Conservation (phyloP, 768 basidiomycete species). For the Naganishia randhawae region DNA sequence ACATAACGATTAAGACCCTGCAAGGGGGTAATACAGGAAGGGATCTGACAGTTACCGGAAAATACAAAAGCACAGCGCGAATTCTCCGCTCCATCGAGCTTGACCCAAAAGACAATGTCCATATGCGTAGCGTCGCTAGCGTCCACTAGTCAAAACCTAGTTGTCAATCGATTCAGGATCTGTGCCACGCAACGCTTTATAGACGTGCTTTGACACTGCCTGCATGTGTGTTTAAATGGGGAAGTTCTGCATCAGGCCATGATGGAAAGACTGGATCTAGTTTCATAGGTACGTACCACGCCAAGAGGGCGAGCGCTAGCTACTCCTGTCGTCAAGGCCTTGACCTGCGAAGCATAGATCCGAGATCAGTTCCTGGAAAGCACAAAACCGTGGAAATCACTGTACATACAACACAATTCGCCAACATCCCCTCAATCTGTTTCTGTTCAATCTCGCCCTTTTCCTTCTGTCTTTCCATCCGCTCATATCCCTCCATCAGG, state of each 20-base stretch:
- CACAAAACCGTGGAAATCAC: neutral
- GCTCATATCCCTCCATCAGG: constrained; percentile 47
- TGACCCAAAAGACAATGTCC: too few species aligned
- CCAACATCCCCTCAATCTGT: constrained; percentile 32
- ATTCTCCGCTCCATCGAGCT: too few species aligned
- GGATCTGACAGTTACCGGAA: too few species aligned
- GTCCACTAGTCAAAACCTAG: too few species aligned
- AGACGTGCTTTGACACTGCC: constrained; percentile 26
- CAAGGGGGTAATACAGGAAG: too few species aligned
- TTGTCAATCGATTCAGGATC: constrained; percentile 22
- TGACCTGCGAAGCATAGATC: constrained; percentile 2
- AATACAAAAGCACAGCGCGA: too few species aligned
- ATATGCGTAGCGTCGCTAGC: too few species aligned
- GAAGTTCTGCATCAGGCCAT: too few species aligned
- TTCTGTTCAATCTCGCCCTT: constrained; percentile 27
- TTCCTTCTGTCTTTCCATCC: constrained; percentile 35
- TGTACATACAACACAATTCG: constrained; percentile 41
- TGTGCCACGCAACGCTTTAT: constrained; percentile 16
- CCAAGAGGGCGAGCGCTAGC: constrained; percentile 24
- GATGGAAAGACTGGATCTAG: neutral
- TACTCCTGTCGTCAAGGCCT: constrained; percentile 24
- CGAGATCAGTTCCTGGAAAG: neutral
- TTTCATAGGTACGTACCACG: neutral
- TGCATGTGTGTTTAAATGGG: too few species aligned
- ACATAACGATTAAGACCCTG: too few species aligned